Evolutionary conservation across 1,284 basidiomycete genomes (phyloP), one percentile per base, ranked within the genome.

Genomic region (Pterulicium gracile): DNA sequence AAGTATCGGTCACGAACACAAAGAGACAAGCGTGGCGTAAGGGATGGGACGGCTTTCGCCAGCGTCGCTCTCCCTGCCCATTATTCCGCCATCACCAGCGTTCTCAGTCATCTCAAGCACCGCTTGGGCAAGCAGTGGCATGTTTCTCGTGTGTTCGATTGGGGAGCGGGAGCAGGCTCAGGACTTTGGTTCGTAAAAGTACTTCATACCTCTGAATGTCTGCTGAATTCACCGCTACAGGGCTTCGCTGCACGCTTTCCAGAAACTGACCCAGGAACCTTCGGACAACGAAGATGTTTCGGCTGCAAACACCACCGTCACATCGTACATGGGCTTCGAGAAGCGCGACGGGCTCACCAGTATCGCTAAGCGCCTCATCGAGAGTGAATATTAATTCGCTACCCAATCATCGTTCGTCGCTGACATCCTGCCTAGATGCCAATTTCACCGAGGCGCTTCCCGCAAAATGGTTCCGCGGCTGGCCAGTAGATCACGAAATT

Each of bases 21-120:
- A 55, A 69, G 71, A 24, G 61, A 60, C 48, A 70, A 68, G n/a
- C 81, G 82, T 60, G 67, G 64, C 27, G 69, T 75, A 46, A 72
- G 82, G 43, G 82, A 87, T 55, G 82, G 79, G 24, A 80, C 78
- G 20, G 84, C 86, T 12, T 87, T 88, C 57, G 79, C 79, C 14
- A 76, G 81, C 20, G 69, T 88, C 44, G 81, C 79, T 14, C 67
- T 89, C 45, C 86, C 85, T 1, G 76, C 81, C 2, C 84, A 88
- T 62, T 89, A 84, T 59, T 77, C 84, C 42, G 81, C 75, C 3
- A 77, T 88, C 52, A 70, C 66, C 49, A 67, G 82, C 13, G 81
- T 88, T 7, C 62, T 88, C 17, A 65, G 75, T 48, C 78, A 87
- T 55, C 55, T 79, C 34, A 79, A 75, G 51, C 70, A 65, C 41